Evolutionary conservation across 345 rosid species (phyloP), one percentile per base, ranked within the genome.

Genomic region (Eucalyptus erythrocorys): DNA sequence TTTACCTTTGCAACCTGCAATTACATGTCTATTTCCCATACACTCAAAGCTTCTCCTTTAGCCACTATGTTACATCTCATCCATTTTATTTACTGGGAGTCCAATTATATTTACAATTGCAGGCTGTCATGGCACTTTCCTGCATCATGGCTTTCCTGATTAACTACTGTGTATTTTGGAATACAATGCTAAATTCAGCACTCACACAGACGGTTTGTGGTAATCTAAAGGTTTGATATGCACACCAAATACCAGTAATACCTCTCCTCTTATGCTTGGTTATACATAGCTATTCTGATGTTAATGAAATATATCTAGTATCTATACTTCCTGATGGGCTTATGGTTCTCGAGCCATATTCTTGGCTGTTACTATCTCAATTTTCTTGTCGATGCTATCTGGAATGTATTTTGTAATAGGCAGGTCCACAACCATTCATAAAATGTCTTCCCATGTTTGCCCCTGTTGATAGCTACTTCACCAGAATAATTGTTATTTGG

Each of bases 181-280:
- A 98, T 91, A 98, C 99, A 61, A 95, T 97, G 91, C 99, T 98
- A 86, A 98, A 98, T 92, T 98, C 99, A 80, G 99, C 99, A 6
- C 91, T 98, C 66, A 98, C 99, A 4, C 99, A 98, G 91, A 98
- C 99, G 76, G 94, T 98, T 84, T 98, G 99, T 88, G 99, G 99
- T 87, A 98, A 98, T 91, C 90, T 98, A 92, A 98, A 98, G 99
- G 99, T 97, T 86, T 86, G 91, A 86, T 76, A 53, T 57, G 49
- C 48, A 22, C 34, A 42, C 64, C 71, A 51, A 42, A 55, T 34
- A 43, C 32, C 40, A 37, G 48, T 47, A 40, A 40, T 76, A 40
- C 84, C 47, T 76, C 84, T 42, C 43, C 27, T 40, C 84, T 76
- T 40, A 10, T 76, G 82, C 82, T 76, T 30, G 7, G 84, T 76